Evolutionary conservation across 1,139 yeast genomes (phyloP).

Genomic region (Scheffersomyces cryptocercus): DNA sequence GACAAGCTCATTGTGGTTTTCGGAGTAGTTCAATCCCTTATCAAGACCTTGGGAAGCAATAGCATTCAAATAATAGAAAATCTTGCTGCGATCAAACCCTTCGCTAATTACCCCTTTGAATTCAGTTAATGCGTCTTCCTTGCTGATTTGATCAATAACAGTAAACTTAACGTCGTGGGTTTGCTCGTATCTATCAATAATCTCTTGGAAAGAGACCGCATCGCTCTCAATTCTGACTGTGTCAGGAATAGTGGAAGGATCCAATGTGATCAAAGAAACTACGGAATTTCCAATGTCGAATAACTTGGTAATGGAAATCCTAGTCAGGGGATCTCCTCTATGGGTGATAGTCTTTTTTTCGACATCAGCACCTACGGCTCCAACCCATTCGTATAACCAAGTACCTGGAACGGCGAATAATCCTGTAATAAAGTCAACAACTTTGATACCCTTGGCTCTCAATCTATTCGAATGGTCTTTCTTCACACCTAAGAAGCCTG

Average conservation of each 20-base stretch:
- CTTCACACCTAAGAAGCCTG: constrained; percentile 38
- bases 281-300: constrained; percentile 45
- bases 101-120: constrained; percentile 36
- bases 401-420: constrained; percentile 44
- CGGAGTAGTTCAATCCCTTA: constrained; percentile 9
- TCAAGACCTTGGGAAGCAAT: background rate
- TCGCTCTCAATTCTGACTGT: constrained; percentile 45
- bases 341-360: constrained; percentile 34
- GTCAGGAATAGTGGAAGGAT: constrained; percentile 42
- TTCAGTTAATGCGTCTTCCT: constrained; percentile 42
- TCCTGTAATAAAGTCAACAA: constrained; percentile 45
- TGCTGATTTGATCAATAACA: constrained; percentile 20
- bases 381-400: constrained; percentile 31
- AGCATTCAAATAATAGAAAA: background rate
- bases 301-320: constrained; percentile 23
- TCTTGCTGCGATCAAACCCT: constrained; percentile 2
- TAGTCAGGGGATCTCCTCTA: constrained; percentile 38
- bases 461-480: constrained; percentile 36
- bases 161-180: constrained; percentile 33
- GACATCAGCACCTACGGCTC: constrained; percentile 35
- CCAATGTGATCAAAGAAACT: constrained; percentile 25
- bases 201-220: constrained; percentile 33
- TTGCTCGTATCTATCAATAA: constrained; percentile 40
- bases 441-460: constrained; percentile 46
- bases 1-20: constrained; percentile 49